phyloP scores from a whole-genome alignment of 306 rosid genomes.

The Cucumis hystrix region DNA sequence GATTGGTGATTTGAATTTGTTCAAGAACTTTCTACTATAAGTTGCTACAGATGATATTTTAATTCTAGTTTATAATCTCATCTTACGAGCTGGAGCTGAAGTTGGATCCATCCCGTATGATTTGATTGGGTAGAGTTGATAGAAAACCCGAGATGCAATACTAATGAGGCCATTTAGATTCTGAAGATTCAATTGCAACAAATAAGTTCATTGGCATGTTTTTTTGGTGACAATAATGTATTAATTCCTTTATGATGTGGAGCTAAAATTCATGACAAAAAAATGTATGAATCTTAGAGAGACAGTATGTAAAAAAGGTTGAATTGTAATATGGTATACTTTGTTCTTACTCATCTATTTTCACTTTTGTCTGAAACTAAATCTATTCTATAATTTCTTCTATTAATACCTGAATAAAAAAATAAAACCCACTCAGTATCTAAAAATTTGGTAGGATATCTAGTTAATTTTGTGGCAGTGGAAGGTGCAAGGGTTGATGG shows the following conservation, averaged over 20 bases:
- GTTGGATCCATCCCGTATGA: background rate
- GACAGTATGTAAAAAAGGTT: too few species aligned
- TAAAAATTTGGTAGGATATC: too few species aligned
- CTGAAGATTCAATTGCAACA: background rate
- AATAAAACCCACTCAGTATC: too few species aligned
- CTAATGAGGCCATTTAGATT: background rate
- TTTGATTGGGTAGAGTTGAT: background rate
- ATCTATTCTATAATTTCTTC: too few species aligned
- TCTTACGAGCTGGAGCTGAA: background rate
- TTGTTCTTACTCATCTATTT: too few species aligned
- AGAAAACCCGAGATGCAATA: background rate
- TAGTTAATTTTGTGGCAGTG: too few species aligned
- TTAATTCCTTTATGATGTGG: background rate
- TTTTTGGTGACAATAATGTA: background rate
- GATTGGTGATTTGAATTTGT: background rate
- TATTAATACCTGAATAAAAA: too few species aligned
- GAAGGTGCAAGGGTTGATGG: too few species aligned
- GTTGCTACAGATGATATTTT: background rate
- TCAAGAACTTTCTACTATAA: background rate
- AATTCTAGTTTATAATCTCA: background rate
- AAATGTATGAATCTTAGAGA: too few species aligned
- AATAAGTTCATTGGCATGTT: background rate
- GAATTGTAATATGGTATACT: too few species aligned
- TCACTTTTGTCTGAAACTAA: too few species aligned
- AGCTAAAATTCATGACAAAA: background rate